A percentile compares a stretch with the other conserved stretches of the same genome.
Evolutionary conservation across 768 basidiomycete species (phyloP).

Genomic region (Suillus placidus): DNA sequence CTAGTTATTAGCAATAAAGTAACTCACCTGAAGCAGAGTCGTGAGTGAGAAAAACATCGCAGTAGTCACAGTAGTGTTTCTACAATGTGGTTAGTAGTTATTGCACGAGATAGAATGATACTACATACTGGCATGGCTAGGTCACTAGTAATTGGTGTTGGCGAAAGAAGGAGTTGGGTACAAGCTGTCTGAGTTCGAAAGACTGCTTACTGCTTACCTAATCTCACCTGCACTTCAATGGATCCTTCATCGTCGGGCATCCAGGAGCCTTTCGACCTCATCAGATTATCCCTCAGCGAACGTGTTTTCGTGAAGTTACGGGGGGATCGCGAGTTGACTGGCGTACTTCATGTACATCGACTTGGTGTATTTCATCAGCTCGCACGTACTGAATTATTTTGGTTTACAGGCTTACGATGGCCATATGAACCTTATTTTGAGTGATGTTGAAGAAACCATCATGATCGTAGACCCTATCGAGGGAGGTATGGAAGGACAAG

Average conservation of each 20-base stretch:
- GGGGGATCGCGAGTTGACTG: slow-evolving; percentile 90
- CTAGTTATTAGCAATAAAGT: neutral
- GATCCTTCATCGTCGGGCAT: slow-evolving; percentile 74
- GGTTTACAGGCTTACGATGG: slow-evolving; percentile 90
- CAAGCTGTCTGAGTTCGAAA: slow-evolving; percentile 34
- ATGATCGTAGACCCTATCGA: slow-evolving; percentile 92
- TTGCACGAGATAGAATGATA: slow-evolving; percentile 4
- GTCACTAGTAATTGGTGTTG: slow-evolving; percentile 25
- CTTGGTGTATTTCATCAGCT: slow-evolving; percentile 4
- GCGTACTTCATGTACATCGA: slow-evolving; percentile 83
- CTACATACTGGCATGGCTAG: slow-evolving; percentile 64
- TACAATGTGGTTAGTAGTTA: slow-evolving; percentile 32
- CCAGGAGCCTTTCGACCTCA: slow-evolving; percentile 97
- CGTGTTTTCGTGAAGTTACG: slow-evolving; percentile 97
- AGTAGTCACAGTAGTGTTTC: slow-evolving; percentile 96
- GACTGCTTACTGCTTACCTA: slow-evolving; percentile 26
- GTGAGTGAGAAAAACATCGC: slow-evolving; percentile 92
- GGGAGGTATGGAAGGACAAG: slow-evolving; percentile 54
- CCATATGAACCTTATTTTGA: slow-evolving; percentile 99
- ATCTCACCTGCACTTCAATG: slow-evolving; percentile 45
- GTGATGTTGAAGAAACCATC: slow-evolving; percentile 96
- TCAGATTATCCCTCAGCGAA: slow-evolving; percentile 94
- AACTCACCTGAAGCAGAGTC: slow-evolving; percentile 85
- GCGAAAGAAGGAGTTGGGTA: slow-evolving; percentile 20
- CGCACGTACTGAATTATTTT: slow-evolving; percentile 15